Conservation (phyloP, 83 land plant species). For the Diphasiastrum complanatum region DNA sequence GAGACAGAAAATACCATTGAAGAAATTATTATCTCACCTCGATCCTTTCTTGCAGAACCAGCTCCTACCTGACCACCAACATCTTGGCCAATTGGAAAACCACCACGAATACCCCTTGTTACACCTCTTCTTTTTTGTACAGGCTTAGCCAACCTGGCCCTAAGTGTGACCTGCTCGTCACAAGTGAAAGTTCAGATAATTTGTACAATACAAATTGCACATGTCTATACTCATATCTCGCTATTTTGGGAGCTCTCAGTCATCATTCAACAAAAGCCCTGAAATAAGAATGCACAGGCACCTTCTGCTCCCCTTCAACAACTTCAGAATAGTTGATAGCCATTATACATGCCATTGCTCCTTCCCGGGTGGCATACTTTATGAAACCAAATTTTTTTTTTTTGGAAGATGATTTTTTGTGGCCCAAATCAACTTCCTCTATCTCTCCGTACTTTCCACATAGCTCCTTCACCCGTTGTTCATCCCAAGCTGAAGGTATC, state of each 20-base stretch:
- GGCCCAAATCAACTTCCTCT: not conserved
- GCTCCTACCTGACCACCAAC: too few relatives aligned
- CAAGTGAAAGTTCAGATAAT: not conserved
- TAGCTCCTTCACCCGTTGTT: not conserved
- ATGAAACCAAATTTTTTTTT: not conserved
- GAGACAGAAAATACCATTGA: too few relatives aligned
- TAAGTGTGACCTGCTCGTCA: not conserved
- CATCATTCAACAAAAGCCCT: too few relatives aligned
- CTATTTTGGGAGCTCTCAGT: too few relatives aligned
- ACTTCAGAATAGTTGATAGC: not conserved
- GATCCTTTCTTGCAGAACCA: too few relatives aligned
- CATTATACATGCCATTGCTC: not conserved
- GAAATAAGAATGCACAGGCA: too few relatives aligned
- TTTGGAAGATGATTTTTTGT: not conserved
- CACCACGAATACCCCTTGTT: not conserved
- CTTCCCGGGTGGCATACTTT: not conserved
- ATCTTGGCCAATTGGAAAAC: not conserved
- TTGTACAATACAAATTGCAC: not conserved
- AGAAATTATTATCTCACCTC: too few relatives aligned
- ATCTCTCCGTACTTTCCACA: not conserved
- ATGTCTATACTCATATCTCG: not conserved
- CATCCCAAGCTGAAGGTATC: not conserved
- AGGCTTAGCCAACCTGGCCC: not conserved
- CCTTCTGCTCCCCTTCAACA: not conserved
- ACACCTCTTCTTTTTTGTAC: not conserved